These are phyloP conservation scores for Peribolospora baueri DNA, from an alignment of 768 basidiomycete genomes.

Conservation along the genomic window DNA sequence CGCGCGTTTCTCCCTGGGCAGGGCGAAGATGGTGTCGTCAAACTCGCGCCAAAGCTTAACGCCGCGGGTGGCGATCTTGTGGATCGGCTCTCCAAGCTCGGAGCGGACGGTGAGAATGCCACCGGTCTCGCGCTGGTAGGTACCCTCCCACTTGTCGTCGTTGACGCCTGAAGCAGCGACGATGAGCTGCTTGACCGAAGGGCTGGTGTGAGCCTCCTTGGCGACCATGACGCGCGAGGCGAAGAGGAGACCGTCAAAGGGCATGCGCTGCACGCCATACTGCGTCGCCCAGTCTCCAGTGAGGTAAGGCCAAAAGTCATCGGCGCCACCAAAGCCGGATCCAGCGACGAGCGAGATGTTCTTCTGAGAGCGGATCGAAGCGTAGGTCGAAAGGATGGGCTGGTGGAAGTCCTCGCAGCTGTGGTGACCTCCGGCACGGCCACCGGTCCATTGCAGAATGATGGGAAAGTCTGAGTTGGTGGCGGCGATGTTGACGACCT, in stretches of 20 bases:
- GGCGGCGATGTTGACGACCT: conserved; percentile 84
- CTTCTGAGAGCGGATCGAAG: conserved; percentile 58
- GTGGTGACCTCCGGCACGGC: conserved; percentile 94
- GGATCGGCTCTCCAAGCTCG: conserved; percentile 89
- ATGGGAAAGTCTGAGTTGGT: conserved; percentile 88
- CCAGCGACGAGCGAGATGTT: conserved; percentile 83
- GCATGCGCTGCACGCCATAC: conserved; percentile 80
- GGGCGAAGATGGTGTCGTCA: conserved; percentile 80
- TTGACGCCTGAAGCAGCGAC: conserved; percentile 78
- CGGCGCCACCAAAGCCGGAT: conserved; percentile 78
- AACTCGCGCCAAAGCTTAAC: conserved; percentile 99
- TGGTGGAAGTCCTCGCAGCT: conserved; percentile 98
- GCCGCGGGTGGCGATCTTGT: conserved; percentile 91
- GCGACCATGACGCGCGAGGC: conserved; percentile 97
- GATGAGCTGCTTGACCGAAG: conserved; percentile 88
- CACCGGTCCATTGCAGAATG: conserved; percentile 97
- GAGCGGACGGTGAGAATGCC: conserved; percentile 91
- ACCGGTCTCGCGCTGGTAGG: conserved; percentile 78
- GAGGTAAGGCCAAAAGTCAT: conserved; percentile 85
- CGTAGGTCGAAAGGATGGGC: conserved; percentile 73
- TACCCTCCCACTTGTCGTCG: conserved; percentile 72
- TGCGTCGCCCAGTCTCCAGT: conserved; percentile 79
- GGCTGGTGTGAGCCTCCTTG: conserved; percentile 85
- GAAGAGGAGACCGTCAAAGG: conserved; percentile 91
- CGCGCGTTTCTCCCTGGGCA: conserved; percentile 83